phyloP scores from a whole-genome alignment of 768 basidiomycete genomes.

The Russula compacta region DNA sequence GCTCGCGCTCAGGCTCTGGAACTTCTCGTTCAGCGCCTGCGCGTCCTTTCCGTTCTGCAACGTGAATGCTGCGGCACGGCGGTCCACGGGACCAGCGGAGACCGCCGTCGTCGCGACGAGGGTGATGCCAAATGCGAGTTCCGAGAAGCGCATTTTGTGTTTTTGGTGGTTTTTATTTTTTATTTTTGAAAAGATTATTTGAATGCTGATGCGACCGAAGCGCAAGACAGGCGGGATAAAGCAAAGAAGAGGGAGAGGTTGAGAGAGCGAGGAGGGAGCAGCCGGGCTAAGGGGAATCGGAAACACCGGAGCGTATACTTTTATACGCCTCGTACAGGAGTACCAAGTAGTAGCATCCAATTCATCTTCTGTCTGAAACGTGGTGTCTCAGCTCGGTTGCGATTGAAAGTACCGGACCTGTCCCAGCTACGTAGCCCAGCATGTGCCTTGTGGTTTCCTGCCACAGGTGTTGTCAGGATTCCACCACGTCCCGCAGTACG shows the following conservation, averaged over 20 bases:
- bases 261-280: not conserved
- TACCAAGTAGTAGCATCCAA: too few species aligned
- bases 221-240: not conserved
- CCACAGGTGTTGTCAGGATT: too few species aligned
- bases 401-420: too few species aligned
- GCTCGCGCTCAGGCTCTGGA: slow-evolving; percentile 21
- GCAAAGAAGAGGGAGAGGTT: not conserved
- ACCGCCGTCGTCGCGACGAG: slow-evolving; percentile 2
- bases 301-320: not conserved
- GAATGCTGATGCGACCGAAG: slow-evolving; percentile 11
- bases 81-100: slow-evolving; percentile 12
- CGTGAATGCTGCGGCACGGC: slow-evolving; percentile 18
- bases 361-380: too few species aligned
- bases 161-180: too few species aligned
- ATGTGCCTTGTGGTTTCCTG: too few species aligned
- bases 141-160: slow-evolving; percentile 8
- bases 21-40: slow-evolving; percentile 22
- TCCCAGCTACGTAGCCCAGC: too few species aligned
- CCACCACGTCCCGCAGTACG: too few species aligned
- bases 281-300: not conserved
- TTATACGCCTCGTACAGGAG: not conserved
- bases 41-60: slow-evolving; percentile 22
- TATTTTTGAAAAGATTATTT: too few species aligned
- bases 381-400: too few species aligned
- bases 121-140: not conserved